Conservation (phyloP, 176 grass and related monocot species). For the Bromus sterilis region DNA sequence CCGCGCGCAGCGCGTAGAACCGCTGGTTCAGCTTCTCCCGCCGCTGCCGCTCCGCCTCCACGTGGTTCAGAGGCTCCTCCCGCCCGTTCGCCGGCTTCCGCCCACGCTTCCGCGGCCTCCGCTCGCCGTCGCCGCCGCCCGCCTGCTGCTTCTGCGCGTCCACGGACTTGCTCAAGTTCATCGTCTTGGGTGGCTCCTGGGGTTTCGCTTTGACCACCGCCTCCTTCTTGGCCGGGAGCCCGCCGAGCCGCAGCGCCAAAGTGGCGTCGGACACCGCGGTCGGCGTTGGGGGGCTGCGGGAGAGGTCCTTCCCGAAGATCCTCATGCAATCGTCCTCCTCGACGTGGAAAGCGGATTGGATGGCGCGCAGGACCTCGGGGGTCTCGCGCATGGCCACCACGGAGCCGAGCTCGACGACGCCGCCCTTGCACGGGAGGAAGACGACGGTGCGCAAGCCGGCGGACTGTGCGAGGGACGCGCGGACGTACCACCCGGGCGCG, state of each 20-base stretch:
- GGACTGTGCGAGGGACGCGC: constrained; percentile 44
- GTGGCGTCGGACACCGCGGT: not conserved
- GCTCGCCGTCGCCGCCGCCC: constrained; percentile 46
- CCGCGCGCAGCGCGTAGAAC: constrained; percentile 80
- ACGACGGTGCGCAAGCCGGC: constrained; percentile 69
- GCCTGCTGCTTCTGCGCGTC: not conserved
- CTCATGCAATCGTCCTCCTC: constrained; percentile 14
- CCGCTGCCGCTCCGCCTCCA: constrained; percentile 92
- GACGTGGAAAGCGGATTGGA: constrained; percentile 26
- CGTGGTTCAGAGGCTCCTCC: constrained; percentile 87
- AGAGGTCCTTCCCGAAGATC: constrained; percentile 51
- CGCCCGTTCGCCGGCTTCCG: constrained; percentile 88
- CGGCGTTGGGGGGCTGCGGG: not conserved
- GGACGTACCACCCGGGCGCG: constrained; percentile 47
- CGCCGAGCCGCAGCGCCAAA: constrained; percentile 3
- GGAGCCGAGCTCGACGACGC: constrained; percentile 79
- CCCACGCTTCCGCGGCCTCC: constrained; percentile 65
- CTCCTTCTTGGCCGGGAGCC: not conserved
- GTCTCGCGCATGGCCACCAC: constrained; percentile 41
- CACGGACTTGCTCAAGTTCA: not conserved
- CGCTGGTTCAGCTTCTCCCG: constrained; percentile 93
- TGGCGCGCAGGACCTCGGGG: constrained; percentile 33
- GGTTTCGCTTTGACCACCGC: not conserved
- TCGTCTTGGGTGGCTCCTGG: not conserved
- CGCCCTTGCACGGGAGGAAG: constrained; percentile 56